phyloP scores from a whole-genome alignment of 257 asterid species.

The Fraxinus anomala region DNA sequence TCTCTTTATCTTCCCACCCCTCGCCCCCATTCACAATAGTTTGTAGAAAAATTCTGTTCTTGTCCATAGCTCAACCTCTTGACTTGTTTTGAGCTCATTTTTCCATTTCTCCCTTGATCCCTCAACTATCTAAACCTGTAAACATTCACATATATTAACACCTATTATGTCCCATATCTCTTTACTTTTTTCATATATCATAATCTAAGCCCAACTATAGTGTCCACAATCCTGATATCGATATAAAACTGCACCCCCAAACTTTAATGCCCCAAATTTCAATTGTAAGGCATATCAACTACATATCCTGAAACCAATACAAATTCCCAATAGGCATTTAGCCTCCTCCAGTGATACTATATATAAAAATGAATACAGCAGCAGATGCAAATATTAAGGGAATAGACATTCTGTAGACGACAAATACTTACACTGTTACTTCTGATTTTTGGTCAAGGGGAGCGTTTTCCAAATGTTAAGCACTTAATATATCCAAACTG shows the following conservation, averaged over 20 bases:
- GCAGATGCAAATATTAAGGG: background rate
- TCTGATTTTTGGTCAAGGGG: background rate
- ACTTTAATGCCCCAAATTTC: background rate
- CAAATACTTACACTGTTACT: background rate
- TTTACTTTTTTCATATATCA: too few species aligned
- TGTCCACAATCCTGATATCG: background rate
- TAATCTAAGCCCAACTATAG: background rate
- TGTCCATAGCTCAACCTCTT: background rate
- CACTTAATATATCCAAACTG: background rate
- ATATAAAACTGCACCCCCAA: background rate
- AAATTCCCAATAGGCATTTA: background rate
- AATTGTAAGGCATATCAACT: background rate
- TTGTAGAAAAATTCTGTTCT: background rate
- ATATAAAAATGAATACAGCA: too few species aligned
- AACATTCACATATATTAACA: too few species aligned
- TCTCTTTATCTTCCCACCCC: background rate
- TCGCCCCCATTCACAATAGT: background rate
- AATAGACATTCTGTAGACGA: background rate
- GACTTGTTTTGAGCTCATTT: background rate
- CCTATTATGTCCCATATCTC: background rate
- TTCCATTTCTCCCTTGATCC: too few species aligned
- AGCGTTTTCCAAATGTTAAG: background rate
- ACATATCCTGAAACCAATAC: background rate
- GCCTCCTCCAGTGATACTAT: background rate
- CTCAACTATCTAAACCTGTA: too few species aligned